Evolutionary conservation across 2,329 filamentous ascomycete species (phyloP).

Genomic region (Epichloe amarillans): DNA sequence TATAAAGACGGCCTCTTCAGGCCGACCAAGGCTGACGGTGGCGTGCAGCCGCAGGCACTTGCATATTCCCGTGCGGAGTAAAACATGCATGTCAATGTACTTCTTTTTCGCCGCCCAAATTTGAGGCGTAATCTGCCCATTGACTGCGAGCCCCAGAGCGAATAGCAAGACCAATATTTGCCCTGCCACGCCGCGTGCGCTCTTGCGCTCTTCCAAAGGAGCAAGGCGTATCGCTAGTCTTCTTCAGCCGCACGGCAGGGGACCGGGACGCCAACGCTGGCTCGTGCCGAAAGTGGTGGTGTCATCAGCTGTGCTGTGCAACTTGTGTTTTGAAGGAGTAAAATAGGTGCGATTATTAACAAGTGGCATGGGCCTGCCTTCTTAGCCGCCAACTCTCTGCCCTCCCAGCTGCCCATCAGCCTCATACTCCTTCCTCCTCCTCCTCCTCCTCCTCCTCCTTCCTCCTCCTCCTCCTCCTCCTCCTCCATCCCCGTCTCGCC

Average conservation of each 20-base stretch:
- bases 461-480: no score
- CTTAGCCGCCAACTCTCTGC: no score
- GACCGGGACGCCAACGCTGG: no score
- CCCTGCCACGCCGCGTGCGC: neutral
- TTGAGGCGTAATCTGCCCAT: neutral
- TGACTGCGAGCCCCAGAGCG: neutral
- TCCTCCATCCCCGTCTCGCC: no score
- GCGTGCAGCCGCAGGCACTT: neutral
- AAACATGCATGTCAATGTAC: neutral
- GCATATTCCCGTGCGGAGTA: neutral
- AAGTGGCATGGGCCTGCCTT: no score
- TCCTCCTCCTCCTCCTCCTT: no score
- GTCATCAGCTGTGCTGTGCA: neutral
- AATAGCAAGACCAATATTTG: neutral
- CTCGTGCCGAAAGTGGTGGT: neutral
- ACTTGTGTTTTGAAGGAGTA: neutral
- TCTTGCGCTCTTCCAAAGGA: neutral
- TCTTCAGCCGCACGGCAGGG: constrained; percentile 3
- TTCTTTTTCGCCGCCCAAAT: neutral
- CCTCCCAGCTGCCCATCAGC: no score
- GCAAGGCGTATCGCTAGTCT: neutral
- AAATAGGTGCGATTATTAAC: no score
- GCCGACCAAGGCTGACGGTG: neutral
- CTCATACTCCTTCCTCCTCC: no score
- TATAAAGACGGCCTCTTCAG: no score